Base-by-base conservation (phyloP, 768 basidiomycete species). In the Pisolithus sp. region DNA sequence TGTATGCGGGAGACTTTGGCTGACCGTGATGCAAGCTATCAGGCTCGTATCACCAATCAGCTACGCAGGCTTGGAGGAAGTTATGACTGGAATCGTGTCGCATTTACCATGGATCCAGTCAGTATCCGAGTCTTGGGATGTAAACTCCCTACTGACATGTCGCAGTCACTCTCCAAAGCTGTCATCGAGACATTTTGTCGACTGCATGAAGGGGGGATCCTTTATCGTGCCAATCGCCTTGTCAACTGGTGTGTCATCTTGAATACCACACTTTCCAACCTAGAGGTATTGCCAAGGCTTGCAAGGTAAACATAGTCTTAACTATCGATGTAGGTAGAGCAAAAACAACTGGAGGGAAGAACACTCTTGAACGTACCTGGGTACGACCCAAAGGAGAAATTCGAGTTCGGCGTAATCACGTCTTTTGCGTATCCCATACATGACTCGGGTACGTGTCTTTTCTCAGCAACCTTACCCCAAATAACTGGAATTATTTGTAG, bases 221-320 rank as follows among this genome's bases (percentile, higher is more conserved):
- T 99, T 43, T 98, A 97, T 69, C 89, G 96, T 24, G 94, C 93
- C 2, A 98, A 97, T 62, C 85, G 95, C 21, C 79, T 99, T 41
- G 95, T 98, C 53, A 96, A 98, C 63, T 98, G 96, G 95, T 99
- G 96, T 73, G 89, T 93, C 44, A 80, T 83, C 66, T 73, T 99
- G 53, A 96, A 97, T 66, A 99, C 96, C 1, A 95, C 95, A 0
- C 74, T 99, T 2, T 98, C 95, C n/a, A 98, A 97, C 68, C 77
- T 99, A 48, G 96, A 98, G 81, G 90, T 88, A 41, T 49, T 71
- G 55, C n/a, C 5, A 9, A 15, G 31, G n/a, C 31, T 26, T 49
- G 4, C 17, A 37, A 7, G 37, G 34, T 1, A 4, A 13, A 2
- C 30, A 28, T 24, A 17, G 17, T 17, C 48, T 30, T 47, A 21